Conservation (phyloP, 1,284 basidiomycete species). For the Anthracocystis setariae region DNA sequence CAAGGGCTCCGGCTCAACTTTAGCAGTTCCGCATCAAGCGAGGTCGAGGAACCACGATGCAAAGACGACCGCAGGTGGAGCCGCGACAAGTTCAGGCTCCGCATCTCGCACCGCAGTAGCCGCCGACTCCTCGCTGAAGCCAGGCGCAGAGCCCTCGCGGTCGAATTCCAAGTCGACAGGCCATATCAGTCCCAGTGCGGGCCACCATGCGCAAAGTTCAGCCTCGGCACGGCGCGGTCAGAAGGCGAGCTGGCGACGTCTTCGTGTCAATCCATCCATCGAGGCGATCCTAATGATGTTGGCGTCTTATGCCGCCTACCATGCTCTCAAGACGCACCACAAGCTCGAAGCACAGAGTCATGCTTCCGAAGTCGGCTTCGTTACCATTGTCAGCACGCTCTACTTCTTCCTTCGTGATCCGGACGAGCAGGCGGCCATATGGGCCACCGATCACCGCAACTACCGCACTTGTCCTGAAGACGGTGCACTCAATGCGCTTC, state of each 20-base stretch:
- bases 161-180: constrained; percentile 23
- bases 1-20: not conserved
- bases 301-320: constrained; percentile 38
- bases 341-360: constrained; percentile 36
- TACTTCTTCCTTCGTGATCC: constrained; percentile 49
- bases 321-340: constrained; percentile 31
- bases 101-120: constrained; percentile 3
- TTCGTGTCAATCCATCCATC: constrained; percentile 36
- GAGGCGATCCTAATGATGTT: constrained; percentile 41
- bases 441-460: constrained; percentile 60
- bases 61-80: not conserved
- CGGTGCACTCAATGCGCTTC: constrained; percentile 54
- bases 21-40: not conserved
- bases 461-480: constrained; percentile 55
- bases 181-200: not conserved
- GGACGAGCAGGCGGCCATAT: constrained; percentile 50
- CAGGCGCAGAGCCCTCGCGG: constrained; percentile 11
- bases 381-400: constrained; percentile 39
- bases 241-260: constrained; percentile 14
- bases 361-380: constrained; percentile 46
- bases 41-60: constrained; percentile 12
- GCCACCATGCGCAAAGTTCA: constrained; percentile 2
- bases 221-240: not conserved
- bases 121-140: constrained; percentile 8
- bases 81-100: not conserved